Conservation (phyloP, 768 basidiomycete species). For the Sporobolomyces phaffii region DNA sequence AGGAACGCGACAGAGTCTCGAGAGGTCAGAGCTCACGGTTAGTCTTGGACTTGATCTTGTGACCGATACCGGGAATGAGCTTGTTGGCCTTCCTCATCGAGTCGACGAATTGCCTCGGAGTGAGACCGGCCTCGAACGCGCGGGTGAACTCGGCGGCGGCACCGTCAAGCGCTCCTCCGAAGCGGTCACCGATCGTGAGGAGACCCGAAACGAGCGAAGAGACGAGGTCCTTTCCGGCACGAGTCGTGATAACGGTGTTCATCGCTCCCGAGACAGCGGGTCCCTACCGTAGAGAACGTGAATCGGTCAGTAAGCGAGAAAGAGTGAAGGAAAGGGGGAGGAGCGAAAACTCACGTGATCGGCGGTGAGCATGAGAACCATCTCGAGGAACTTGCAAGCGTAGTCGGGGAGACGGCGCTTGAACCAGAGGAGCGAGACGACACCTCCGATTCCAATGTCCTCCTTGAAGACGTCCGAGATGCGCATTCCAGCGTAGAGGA, state of each 20-base stretch:
- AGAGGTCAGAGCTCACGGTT: constrained; percentile 55
- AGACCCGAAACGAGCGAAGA: constrained; percentile 93
- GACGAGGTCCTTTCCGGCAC: constrained; percentile 98
- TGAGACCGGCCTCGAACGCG: constrained; percentile 82
- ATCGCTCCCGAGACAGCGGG: constrained; percentile 61
- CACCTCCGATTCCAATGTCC: constrained; percentile 66
- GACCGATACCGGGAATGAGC: constrained; percentile 79
- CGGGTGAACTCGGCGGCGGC: constrained; percentile 92
- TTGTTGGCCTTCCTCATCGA: constrained; percentile 52
- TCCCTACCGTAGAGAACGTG: constrained; percentile 27
- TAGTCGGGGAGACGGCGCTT: constrained; percentile 84
- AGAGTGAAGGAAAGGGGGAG: constrained; percentile 44
- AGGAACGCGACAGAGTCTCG: background rate
- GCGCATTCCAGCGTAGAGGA: constrained; percentile 96
- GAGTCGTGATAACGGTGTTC: constrained; percentile 98
- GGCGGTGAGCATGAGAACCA: constrained; percentile 98
- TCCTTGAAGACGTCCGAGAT: constrained; percentile 98
- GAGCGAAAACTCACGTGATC: constrained; percentile 56
- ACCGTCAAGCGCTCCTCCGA: constrained; percentile 97
- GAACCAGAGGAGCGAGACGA: constrained; percentile 94
- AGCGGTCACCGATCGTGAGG: constrained; percentile 93
- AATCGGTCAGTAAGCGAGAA: constrained; percentile 2
- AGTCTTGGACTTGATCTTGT: constrained; percentile 99
- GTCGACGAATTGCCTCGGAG: constrained; percentile 95
- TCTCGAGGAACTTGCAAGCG: constrained; percentile 98